phyloP scores from a whole-genome alignment of 2,329 filamentous ascomycete genomes.

The Epichloe gansuensis region DNA sequence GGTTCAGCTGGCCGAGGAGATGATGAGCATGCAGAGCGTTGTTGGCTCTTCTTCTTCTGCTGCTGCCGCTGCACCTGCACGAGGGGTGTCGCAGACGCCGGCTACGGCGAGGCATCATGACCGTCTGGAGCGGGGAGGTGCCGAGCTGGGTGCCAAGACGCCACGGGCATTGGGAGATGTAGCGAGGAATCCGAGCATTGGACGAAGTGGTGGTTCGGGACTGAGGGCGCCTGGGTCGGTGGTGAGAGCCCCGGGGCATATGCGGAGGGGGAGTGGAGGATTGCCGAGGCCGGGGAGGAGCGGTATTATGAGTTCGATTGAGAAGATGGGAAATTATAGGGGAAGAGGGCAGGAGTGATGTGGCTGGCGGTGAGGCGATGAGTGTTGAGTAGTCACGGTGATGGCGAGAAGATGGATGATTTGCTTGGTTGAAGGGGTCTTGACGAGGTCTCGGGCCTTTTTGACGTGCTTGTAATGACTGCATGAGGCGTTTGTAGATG shows the following conservation, averaged over 20 bases:
- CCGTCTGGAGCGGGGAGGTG: neutral
- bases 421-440: neutral
- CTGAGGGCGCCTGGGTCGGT: conserved; percentile 47
- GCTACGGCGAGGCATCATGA: neutral
- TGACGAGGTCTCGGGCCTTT: neutral
- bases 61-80: neutral
- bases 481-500: conserved; percentile 1
- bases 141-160: conserved; percentile 15
- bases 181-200: conserved; percentile 16
- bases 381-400: neutral
- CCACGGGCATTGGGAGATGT: conserved; percentile 40
- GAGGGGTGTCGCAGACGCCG: conserved; percentile 9
- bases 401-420: neutral
- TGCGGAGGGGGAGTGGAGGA: conserved; percentile 31
- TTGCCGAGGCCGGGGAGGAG: conserved; percentile 45
- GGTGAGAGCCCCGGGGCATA: conserved; percentile 29
- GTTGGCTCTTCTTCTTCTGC: conserved; percentile 6
- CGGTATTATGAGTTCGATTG: conserved; percentile 73
- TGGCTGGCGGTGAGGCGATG: no score
- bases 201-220: conserved; percentile 35
- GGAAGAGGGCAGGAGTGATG: conserved; percentile 12
- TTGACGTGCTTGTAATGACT: neutral
- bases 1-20: conserved; percentile 69
- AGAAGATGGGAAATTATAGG: conserved; percentile 65
- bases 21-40: conserved; percentile 56